A percentile compares a stretch with the other conserved stretches of the same genome.
Conservation (phyloP, 208 protist genomes). For the Leishmania guyanensis region DNA sequence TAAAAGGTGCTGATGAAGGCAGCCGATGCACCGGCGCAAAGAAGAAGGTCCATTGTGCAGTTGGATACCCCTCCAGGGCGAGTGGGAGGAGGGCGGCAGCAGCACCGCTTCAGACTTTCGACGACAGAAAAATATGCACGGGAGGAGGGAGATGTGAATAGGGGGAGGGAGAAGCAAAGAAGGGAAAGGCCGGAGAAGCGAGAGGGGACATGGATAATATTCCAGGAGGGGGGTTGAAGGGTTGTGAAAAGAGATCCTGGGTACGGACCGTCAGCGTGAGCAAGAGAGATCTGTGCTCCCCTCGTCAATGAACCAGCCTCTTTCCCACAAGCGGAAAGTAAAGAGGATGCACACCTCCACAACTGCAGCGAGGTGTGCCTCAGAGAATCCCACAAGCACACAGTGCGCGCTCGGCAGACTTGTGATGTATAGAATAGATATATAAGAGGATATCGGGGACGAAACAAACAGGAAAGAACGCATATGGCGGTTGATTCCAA, state of each 20-base stretch:
- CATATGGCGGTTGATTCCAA: neutral
- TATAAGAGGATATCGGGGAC: neutral
- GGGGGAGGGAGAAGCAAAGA: neutral
- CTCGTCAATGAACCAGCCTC: neutral
- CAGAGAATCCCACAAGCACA: neutral
- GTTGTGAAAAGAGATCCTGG: neutral
- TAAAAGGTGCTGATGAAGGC: constrained; percentile 72
- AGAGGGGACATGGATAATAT: neutral
- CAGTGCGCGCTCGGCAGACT: neutral
- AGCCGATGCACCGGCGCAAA: constrained; percentile 27
- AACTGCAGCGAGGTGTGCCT: neutral
- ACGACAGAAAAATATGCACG: neutral
- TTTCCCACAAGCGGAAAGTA: neutral
- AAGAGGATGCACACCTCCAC: neutral
- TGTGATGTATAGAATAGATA: neutral
- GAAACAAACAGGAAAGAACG: neutral
- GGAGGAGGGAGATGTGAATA: neutral
- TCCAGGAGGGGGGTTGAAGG: neutral
- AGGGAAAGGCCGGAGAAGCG: neutral
- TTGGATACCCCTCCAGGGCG: neutral
- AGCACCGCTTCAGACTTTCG: neutral
- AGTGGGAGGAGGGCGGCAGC: neutral
- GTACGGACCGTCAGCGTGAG: neutral
- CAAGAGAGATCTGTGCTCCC: neutral
- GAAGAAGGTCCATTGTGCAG: constrained; percentile 47